Evolutionary conservation across 352 stramenopile genomes (phyloP).

Genomic region (Blastocystis sp.): DNA sequence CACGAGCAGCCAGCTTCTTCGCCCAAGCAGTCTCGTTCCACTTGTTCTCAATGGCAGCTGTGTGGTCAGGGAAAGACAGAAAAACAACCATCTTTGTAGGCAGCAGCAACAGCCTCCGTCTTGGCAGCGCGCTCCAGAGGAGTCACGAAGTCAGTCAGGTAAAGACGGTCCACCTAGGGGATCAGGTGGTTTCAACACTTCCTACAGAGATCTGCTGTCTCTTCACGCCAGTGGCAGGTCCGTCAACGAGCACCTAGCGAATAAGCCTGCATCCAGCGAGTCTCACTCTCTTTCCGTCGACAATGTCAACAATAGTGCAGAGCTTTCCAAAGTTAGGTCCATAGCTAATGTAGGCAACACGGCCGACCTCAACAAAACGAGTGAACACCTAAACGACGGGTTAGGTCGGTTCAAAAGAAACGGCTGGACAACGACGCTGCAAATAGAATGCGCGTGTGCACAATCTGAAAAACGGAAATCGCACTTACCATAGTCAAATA

Average conservation of each 20-base stretch:
- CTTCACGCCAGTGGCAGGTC: constrained; percentile 84
- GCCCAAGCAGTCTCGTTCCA: constrained; percentile 87
- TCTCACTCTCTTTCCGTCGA: constrained; percentile 88
- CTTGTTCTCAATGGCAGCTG: constrained; percentile 78
- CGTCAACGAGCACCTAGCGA: constrained; percentile 76
- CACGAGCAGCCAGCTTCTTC: constrained; percentile 93
- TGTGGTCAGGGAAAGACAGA: too few relatives aligned
- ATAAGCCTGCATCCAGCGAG: neutral
- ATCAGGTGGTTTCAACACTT: neutral
- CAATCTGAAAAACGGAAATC: neutral
- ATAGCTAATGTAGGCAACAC: constrained; percentile 96
- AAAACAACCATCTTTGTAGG: constrained; percentile 57
- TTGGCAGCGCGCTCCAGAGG: constrained; percentile 43
- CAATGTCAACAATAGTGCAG: constrained; percentile 95
- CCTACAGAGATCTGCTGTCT: constrained; percentile 84
- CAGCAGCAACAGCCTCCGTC: neutral
- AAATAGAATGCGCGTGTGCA: neutral
- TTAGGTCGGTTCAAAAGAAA: constrained; percentile 11
- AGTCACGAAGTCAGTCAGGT: constrained; percentile 52
- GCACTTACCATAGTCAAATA: neutral
- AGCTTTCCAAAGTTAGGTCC: constrained; percentile 90
- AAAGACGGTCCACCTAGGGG: constrained; percentile 12
- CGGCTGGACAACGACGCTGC: neutral
- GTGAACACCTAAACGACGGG: constrained; percentile 78
- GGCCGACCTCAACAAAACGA: constrained; percentile 96